These are phyloP conservation scores for Dichotomopilus funicola DNA, from an alignment of 2,329 filamentous ascomycete species.

Conservation along the genomic window DNA sequence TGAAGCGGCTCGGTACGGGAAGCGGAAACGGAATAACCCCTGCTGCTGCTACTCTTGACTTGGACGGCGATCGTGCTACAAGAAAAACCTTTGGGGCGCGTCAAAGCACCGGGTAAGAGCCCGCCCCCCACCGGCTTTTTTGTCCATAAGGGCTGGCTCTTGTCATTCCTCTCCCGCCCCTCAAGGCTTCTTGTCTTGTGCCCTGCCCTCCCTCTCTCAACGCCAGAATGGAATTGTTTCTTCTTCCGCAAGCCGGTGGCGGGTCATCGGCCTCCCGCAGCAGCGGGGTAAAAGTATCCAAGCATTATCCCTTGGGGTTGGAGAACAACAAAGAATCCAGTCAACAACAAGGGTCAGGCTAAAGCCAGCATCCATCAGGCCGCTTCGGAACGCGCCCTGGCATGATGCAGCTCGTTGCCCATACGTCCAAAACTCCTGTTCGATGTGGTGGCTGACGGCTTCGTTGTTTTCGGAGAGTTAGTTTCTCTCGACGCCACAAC, in stretches of 20 bases:
- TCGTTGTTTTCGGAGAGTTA: constrained; percentile 2
- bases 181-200: no score
- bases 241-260: background rate
- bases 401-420: background rate
- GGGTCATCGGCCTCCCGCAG: background rate
- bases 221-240: background rate
- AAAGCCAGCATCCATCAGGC: background rate
- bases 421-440: background rate
- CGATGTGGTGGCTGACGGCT: background rate
- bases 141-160: no score
- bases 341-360: background rate
- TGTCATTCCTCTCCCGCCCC: no score
- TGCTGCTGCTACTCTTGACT: no score
- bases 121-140: no score
- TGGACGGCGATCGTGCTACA: no score
- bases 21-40: no score
- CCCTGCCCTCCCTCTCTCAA: no score
- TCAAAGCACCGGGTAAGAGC: no score
- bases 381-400: background rate
- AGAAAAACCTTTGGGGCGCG: no score
- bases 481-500: background rate
- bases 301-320: background rate
- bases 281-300: background rate
- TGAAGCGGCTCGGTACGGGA: no score
- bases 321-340: background rate